A percentile compares a stretch with the other conserved stretches of the same genome.
Conservation (phyloP, 257 asterid species). For the Lycium barbarum region DNA sequence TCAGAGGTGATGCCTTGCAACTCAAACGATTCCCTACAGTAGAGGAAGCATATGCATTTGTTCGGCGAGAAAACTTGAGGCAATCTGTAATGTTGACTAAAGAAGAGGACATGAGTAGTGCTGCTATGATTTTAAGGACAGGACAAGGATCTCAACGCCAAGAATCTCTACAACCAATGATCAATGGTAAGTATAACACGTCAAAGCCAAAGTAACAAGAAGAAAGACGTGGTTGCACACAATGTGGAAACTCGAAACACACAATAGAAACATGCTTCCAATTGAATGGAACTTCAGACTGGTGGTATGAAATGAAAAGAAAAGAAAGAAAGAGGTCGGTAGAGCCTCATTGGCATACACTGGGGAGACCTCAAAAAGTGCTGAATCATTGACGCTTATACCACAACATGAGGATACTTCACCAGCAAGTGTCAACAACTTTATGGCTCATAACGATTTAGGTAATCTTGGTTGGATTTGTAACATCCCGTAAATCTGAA, state of each 20-base stretch:
- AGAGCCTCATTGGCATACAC: too few species aligned
- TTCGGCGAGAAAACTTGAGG: background rate
- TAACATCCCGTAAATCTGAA: too few species aligned
- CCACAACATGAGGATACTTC: background rate
- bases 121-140: background rate
- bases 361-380: too few species aligned
- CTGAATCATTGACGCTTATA: background rate
- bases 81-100: background rate
- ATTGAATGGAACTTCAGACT: background rate
- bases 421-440: background rate
- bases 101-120: background rate
- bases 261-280: background rate
- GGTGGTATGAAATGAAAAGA: slow-evolving; percentile 23
- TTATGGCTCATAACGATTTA: too few species aligned
- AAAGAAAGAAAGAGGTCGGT: background rate
- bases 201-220: background rate
- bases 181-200: background rate
- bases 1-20: background rate
- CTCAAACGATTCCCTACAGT: background rate
- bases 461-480: background rate
- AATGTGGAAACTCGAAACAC: background rate
- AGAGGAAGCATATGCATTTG: background rate
- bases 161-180: background rate
- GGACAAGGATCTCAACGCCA: background rate
- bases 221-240: background rate